phyloP scores from a whole-genome alignment of 2,329 filamentous ascomycete species.

The Talaromyces sp. region DNA sequence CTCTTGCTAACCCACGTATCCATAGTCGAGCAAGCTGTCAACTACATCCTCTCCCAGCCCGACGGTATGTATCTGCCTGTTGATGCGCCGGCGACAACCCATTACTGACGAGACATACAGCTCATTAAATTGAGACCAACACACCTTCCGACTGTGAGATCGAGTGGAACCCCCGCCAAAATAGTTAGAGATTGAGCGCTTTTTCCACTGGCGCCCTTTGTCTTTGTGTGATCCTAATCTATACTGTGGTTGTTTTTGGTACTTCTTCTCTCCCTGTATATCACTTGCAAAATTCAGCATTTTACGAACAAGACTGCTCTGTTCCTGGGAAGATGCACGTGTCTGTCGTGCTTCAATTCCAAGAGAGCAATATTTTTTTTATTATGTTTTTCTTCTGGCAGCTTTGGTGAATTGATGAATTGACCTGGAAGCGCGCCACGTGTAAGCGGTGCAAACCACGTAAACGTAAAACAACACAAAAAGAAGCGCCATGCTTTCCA shows the following conservation, averaged over 20 bases:
- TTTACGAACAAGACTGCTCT: conserved; percentile 1
- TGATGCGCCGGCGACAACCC: conserved; percentile 14
- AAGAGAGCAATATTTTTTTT: neutral
- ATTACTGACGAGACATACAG: conserved; percentile 17
- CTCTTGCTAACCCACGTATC: conserved; percentile 12
- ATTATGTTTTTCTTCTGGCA: neutral
- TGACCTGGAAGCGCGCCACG: neutral
- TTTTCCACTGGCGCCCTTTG: conserved; percentile 19
- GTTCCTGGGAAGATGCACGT: no score
- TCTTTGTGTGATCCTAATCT: conserved; percentile 29
- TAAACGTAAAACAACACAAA: neutral
- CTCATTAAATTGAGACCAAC: conserved; percentile 32
- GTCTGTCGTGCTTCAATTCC: neutral
- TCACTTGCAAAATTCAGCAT: conserved; percentile 27
- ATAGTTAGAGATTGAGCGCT: conserved; percentile 26
- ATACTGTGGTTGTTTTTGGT: conserved; percentile 29
- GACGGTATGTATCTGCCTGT: conserved; percentile 63
- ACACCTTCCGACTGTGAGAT: conserved; percentile 25
- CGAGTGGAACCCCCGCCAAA: conserved; percentile 22
- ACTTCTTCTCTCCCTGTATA: conserved; percentile 40
- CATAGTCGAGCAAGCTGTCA: conserved; percentile 85
- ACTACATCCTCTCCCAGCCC: conserved; percentile 89
- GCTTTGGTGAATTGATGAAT: neutral
- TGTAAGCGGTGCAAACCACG: neutral
- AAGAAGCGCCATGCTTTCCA: neutral